A percentile compares a stretch with the other conserved stretches of the same genome.
phyloP scores from a whole-genome alignment of 371 early-diverging fungal species.

The Smittium mucronatum region DNA sequence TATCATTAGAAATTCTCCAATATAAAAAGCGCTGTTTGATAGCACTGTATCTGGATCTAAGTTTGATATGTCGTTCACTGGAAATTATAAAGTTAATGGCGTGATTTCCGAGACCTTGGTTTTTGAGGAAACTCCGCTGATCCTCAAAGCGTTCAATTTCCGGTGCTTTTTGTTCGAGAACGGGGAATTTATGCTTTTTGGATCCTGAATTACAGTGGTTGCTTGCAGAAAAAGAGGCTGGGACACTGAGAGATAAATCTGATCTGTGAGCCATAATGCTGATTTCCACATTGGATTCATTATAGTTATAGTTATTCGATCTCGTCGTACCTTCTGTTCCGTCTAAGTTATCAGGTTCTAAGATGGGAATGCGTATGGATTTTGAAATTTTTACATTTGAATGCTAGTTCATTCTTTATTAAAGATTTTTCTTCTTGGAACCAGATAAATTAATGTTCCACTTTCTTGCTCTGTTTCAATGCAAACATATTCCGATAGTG shows the following conservation, averaged over 20 bases:
- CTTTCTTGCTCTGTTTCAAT: slow-evolving; percentile 11
- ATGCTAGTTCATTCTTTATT: slow-evolving; percentile 24
- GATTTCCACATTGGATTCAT: slow-evolving; percentile 8
- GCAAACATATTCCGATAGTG: slow-evolving; percentile 27
- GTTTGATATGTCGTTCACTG: neutral
- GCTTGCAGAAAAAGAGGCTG: neutral
- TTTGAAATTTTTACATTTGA: slow-evolving; percentile 14
- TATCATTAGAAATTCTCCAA: neutral
- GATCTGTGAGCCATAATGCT: neutral
- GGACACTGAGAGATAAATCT: neutral
- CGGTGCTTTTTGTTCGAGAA: neutral
- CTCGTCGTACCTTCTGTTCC: neutral
- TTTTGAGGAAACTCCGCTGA: neutral
- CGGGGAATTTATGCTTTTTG: neutral
- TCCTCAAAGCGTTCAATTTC: neutral
- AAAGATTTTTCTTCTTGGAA: slow-evolving; percentile 19
- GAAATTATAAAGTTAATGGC: neutral
- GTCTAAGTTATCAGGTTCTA: neutral
- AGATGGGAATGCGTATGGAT: neutral
- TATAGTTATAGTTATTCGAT: slow-evolving; percentile 5
- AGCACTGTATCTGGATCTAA: neutral
- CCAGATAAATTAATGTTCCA: slow-evolving; percentile 16
- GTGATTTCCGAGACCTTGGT: neutral
- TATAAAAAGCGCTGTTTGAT: neutral
- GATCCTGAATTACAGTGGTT: neutral